Percentiles rank a stretch among this genome's conserved stretches.
phyloP scores from a whole-genome alignment of 176 grass and related monocot genomes.

The Zea luxurians region DNA sequence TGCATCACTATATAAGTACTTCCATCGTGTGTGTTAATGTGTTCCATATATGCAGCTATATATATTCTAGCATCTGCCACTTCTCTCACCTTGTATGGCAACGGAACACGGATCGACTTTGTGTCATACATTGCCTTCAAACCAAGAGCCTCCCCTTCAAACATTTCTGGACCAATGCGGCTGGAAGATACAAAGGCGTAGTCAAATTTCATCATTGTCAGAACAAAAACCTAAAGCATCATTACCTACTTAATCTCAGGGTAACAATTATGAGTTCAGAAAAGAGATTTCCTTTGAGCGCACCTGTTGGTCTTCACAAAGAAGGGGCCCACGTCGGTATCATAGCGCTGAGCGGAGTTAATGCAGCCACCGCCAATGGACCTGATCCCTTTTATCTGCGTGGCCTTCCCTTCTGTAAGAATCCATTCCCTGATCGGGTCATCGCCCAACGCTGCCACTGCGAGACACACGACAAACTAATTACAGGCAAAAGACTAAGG shows the following conservation, averaged over 20 bases:
- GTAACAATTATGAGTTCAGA: not conserved
- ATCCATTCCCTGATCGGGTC: constrained; percentile 91
- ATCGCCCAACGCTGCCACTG: constrained; percentile 67
- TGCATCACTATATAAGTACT: not conserved
- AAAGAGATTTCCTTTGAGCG: not conserved
- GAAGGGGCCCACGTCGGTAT: constrained; percentile 71
- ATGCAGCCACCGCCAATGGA: constrained; percentile 82
- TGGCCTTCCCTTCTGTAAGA: constrained; percentile 90
- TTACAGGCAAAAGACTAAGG: not conserved
- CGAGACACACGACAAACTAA: not conserved
- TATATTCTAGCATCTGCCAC: not conserved
- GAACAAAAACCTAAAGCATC: constrained; percentile 13
- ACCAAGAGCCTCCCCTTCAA: constrained; percentile 91
- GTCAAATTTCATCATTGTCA: not conserved
- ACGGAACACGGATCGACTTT: constrained; percentile 84
- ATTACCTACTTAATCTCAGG: not conserved
- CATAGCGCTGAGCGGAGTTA: constrained; percentile 71
- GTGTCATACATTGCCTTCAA: constrained; percentile 85
- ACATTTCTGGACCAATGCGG: constrained; percentile 79
- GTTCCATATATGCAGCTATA: too few relatives aligned
- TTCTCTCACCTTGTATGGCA: constrained; percentile 70
- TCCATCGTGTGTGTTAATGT: not conserved
- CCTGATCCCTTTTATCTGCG: constrained; percentile 67
- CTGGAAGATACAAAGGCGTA: constrained; percentile 32
- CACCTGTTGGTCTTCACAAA: constrained; percentile 95